Evolutionary conservation across 1,139 yeast species (phyloP).

Genomic region (Taphrina deformans): DNA sequence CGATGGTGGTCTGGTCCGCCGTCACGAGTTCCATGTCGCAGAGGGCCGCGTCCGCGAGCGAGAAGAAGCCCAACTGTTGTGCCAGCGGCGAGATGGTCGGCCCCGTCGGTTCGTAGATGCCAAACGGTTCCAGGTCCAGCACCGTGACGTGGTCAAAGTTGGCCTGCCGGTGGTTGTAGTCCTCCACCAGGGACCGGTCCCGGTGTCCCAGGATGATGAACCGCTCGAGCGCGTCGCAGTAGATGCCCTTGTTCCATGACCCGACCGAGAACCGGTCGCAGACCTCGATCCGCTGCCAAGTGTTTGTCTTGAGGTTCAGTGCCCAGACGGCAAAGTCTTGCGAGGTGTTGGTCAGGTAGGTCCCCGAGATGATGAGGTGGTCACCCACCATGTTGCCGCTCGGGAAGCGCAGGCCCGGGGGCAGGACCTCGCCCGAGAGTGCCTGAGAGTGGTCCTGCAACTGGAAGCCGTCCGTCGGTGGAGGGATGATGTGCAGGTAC

Average conservation of each 20-base stretch:
- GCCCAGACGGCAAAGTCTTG: constrained; percentile 36
- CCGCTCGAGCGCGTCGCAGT: constrained; percentile 17
- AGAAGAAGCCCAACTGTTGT: constrained; percentile 21
- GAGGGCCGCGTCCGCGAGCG: constrained; percentile 6
- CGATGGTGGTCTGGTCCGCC: constrained; percentile 30
- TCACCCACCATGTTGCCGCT: constrained; percentile 38
- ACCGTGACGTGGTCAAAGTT: constrained; percentile 35
- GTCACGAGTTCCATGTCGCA: constrained; percentile 37
- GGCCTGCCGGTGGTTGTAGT: constrained; percentile 36
- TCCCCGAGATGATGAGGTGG: constrained; percentile 38
- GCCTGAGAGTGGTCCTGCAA: constrained; percentile 20
- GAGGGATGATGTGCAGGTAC: constrained; percentile 14
- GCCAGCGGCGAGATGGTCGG: constrained; percentile 21
- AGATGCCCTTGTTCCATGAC: constrained; percentile 35
- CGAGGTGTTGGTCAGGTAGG: constrained; percentile 30
- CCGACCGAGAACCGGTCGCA: constrained; percentile 20
- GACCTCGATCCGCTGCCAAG: constrained; percentile 27
- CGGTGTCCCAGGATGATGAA: constrained; percentile 34
- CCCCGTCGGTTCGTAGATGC: constrained; percentile 17
- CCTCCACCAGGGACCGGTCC: constrained; percentile 34
- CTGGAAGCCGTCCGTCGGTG: neutral
- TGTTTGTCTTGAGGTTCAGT: constrained; percentile 9
- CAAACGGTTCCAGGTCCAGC: constrained; percentile 36
- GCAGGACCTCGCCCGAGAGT: constrained; percentile 29
- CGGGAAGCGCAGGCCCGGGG: constrained; percentile 41